Evolutionary conservation across 176 grass and related monocot species (phyloP).

Genomic region (Raddia distichophylla): DNA sequence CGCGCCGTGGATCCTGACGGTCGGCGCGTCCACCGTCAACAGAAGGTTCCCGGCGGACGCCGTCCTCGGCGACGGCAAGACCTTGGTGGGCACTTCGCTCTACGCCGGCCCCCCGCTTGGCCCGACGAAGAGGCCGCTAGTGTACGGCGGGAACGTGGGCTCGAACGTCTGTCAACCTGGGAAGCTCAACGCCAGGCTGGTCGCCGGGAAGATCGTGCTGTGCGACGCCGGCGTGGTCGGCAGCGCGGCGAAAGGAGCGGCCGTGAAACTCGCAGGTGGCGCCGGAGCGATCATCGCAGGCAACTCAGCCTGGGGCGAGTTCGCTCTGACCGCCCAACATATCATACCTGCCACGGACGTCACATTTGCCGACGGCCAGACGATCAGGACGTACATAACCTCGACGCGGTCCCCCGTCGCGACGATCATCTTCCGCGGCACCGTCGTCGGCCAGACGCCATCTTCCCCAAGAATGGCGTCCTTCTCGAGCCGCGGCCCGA

Average conservation of each 20-base stretch:
- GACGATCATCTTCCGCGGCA: conserved; percentile 39
- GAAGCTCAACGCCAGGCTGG: conserved; percentile 17
- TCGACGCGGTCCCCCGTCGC: neutral
- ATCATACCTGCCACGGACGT: conserved; percentile 15
- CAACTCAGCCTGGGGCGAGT: conserved; percentile 18
- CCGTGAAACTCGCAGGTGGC: conserved; percentile 48
- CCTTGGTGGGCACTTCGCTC: conserved; percentile 29
- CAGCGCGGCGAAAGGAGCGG: conserved; percentile 31
- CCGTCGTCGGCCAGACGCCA: neutral
- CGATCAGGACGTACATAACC: conserved; percentile 7
- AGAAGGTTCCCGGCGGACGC: conserved; percentile 43
- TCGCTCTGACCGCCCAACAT: neutral
- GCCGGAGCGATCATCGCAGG: conserved; percentile 34
- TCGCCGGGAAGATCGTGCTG: conserved; percentile 55
- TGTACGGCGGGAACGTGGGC: conserved; percentile 35
- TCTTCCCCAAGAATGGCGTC: conserved; percentile 44
- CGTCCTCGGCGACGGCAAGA: conserved; percentile 41
- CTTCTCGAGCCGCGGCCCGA: conserved; percentile 62
- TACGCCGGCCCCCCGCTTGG: conserved; percentile 20
- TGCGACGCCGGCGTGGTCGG: conserved; percentile 23
- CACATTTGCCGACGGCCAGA: neutral
- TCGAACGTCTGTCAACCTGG: conserved; percentile 14
- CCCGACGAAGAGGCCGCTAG: neutral
- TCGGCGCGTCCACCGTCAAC: conserved; percentile 54
- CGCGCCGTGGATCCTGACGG: conserved; percentile 60